phyloP scores from a whole-genome alignment of 2,329 filamentous ascomycete species.

The Alternaria hordeiaustralica region DNA sequence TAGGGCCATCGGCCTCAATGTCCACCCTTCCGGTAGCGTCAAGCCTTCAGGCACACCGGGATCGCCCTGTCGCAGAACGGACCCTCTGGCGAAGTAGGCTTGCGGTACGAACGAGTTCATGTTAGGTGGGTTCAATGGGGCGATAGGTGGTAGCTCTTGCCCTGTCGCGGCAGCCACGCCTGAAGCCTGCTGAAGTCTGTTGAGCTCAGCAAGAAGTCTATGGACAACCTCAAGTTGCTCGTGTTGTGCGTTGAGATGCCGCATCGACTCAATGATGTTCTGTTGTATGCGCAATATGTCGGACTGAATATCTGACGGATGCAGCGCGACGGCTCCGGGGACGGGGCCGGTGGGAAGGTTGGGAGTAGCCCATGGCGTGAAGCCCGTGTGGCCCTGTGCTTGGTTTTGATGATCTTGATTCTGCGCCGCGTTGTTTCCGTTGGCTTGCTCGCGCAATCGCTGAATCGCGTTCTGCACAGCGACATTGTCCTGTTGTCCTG shows the following conservation, averaged over 20 bases:
- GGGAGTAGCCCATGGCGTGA: conserved; percentile 11
- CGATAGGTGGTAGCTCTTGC: conserved; percentile 35
- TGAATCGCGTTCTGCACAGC: conserved; percentile 32
- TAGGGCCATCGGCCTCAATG: conserved; percentile 41
- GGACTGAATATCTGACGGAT: conserved; percentile 43
- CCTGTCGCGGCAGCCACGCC: conserved; percentile 30
- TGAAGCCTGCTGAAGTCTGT: conserved; percentile 40
- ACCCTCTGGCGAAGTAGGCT: conserved; percentile 42
- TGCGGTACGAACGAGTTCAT: conserved; percentile 33
- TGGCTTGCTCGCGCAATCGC: conserved; percentile 30
- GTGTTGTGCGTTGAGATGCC: conserved; percentile 42
- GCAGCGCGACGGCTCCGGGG: conserved; percentile 30
- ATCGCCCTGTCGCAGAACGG: conserved; percentile 43
- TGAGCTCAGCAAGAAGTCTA: conserved; percentile 40
- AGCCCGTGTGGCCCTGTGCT: conserved; percentile 14
- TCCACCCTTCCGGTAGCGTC: conserved; percentile 48
- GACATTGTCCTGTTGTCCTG: conserved; percentile 32
- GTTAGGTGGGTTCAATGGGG: conserved; percentile 29
- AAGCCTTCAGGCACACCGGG: conserved; percentile 43
- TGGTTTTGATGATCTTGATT: conserved; percentile 24
- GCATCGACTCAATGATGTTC: conserved; percentile 46
- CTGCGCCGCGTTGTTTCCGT: conserved; percentile 33
- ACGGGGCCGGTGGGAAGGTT: conserved; percentile 20
- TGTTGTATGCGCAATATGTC: conserved; percentile 47
- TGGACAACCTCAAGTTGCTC: conserved; percentile 44